Conservation (phyloP, 2,329 filamentous ascomycete species). For the Lithohypha guttulata region DNA sequence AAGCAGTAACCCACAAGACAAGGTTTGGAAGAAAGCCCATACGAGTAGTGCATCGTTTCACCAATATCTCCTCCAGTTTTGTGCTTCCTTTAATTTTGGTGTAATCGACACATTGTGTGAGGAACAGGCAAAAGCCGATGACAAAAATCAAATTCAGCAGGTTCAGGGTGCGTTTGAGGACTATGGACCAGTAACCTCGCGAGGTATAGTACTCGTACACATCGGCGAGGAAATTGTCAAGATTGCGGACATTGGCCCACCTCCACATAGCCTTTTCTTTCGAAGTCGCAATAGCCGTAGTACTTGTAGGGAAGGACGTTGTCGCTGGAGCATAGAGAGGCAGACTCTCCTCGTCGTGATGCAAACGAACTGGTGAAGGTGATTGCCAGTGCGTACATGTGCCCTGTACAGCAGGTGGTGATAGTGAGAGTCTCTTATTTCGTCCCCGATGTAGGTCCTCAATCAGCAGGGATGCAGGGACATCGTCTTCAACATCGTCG, state of each 20-base stretch:
- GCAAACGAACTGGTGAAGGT: not conserved
- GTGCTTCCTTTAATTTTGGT: conserved; percentile 54
- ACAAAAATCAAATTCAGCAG: conserved; percentile 76
- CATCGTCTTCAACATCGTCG: conserved; percentile 51
- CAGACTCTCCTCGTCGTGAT: not conserved
- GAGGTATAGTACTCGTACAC: conserved; percentile 81
- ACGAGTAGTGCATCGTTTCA: conserved; percentile 62
- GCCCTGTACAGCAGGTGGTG: not conserved
- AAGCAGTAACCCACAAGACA: conserved; percentile 70
- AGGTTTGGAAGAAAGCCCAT: conserved; percentile 71
- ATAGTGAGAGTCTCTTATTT: conserved; percentile 18
- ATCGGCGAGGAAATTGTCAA: conserved; percentile 75
- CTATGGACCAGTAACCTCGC: conserved; percentile 74
- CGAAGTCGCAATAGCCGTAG: conserved; percentile 40
- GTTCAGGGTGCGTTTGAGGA: conserved; percentile 60
- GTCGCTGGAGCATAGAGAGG: conserved; percentile 13
- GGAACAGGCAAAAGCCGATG: conserved; percentile 68
- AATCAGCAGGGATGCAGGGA: conserved; percentile 52
- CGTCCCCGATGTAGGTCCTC: conserved; percentile 42
- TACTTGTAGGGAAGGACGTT: conserved; percentile 10
- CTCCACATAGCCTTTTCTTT: conserved; percentile 79
- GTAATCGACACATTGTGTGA: conserved; percentile 80
- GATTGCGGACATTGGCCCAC: conserved; percentile 82
- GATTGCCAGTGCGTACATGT: conserved; percentile 3
- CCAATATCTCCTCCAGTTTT: conserved; percentile 46